A percentile compares a stretch with the other conserved stretches of the same genome.
Evolutionary conservation across 1,284 basidiomycete species (phyloP).

Genomic region (Boletellus deceptivus): DNA sequence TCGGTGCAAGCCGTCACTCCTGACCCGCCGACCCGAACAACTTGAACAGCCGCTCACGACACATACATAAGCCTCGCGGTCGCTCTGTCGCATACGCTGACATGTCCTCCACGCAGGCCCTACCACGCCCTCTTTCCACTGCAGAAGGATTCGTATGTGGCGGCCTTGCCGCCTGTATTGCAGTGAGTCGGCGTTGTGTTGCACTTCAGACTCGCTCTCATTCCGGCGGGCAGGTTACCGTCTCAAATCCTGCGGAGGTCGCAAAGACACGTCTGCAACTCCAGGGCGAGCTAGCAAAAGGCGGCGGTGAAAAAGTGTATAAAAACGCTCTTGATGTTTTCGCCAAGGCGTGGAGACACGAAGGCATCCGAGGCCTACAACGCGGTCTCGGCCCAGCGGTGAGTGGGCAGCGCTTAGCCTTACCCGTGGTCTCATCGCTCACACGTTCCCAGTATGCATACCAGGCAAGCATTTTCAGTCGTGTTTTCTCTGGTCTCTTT

Average conservation of each 20-base stretch:
- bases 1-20: neutral
- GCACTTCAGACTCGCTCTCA: constrained; percentile 5
- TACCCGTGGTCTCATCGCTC: constrained; percentile 11
- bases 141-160: constrained; percentile 83
- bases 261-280: constrained; percentile 93
- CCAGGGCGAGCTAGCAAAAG: constrained; percentile 87
- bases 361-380: constrained; percentile 89
- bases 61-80: constrained; percentile 6
- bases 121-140: constrained; percentile 50
- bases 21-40: neutral
- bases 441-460: constrained; percentile 71
- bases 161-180: constrained; percentile 84
- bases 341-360: constrained; percentile 86
- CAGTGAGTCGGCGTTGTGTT: constrained; percentile 44
- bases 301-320: constrained; percentile 77
- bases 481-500: neutral
- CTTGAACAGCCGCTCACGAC: neutral
- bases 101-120: constrained; percentile 22
- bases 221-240: constrained; percentile 56
- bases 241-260: constrained; percentile 87
- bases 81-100: neutral
- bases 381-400: constrained; percentile 89
- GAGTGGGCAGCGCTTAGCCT: constrained; percentile 37
- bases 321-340: constrained; percentile 87
- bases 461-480: constrained; percentile 55